Evolutionary conservation across 495 filamentous ascomycete genomes (phyloP), one percentile per base, ranked within the genome.

Genomic region (Neurospora pannonica): DNA sequence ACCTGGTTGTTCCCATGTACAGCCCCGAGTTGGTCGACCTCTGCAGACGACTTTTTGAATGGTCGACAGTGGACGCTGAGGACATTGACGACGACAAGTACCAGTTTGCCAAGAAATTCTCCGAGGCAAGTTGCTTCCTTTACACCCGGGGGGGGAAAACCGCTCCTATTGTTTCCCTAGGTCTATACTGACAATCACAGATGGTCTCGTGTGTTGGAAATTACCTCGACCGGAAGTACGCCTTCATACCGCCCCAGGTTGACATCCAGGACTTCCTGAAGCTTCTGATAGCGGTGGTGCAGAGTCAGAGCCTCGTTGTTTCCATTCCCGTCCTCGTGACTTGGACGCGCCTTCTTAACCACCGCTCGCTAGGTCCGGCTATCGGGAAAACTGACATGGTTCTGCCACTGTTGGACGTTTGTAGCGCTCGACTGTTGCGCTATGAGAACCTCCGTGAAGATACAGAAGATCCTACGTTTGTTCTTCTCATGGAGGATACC

Each of bases 1-100:
- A 89, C 34, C 85, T 97, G 17, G 89, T 97, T 38, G 89, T 90
- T 72, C 90, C 93, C 71, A 91, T 97, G 86, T 95, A 93, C 76
- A 86, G 89, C 74, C 80, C 85, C 24, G 89, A 92, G 40, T 90
- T 89, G 74, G 86, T 97, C 43, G 85, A 86, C 36, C 86, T 97
- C n/a, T 88, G 95, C 71, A 88, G 88, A 75, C 88, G 89, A 74
- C 86, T 97, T 36, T 95, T 92, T 78, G 88, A 94, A 76, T 97
- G 93, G 93, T 92, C 94, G 1, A 82, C 89, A 7, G 91, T 95
- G 73, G 92, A 95, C 71, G 87, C 92, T 9, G 85, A 91, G 62
- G 90, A 96, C 78, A 88, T 95, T 38, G 93, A 97, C 78, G 94
- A 98, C 73, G 92, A 93, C 74, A 95, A 94, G 80, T 98, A 99